These are phyloP conservation scores for Camelina sativa DNA, from an alignment of 345 rosid genomes.

Conservation along the genomic window DNA sequence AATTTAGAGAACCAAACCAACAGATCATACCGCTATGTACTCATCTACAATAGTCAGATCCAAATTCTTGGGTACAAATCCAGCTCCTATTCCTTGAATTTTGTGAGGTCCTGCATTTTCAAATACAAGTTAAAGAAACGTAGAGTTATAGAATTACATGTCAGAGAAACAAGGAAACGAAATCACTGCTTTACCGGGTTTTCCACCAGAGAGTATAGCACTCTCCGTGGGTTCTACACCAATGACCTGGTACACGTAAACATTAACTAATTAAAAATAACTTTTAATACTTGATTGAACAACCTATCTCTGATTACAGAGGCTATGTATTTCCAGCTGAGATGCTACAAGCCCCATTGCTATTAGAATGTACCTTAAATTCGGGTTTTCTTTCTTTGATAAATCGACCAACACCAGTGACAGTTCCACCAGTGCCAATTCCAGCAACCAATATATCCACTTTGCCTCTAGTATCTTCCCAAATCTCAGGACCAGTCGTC, in stretches of 20 bases:
- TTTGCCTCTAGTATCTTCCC: constrained; percentile 86
- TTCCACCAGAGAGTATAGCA: constrained; percentile 85
- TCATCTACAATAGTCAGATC: constrained; percentile 80
- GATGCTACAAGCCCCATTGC: constrained; percentile 6
- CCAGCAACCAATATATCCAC: constrained; percentile 79
- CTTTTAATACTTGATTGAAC: neutral
- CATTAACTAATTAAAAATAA: constrained; percentile 18
- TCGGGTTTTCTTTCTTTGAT: constrained; percentile 63
- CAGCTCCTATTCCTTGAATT: constrained; percentile 99
- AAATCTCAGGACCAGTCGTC: constrained; percentile 90
- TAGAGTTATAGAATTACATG: neutral
- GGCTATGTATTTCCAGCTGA: constrained; percentile 14
- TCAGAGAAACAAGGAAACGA: constrained; percentile 9
- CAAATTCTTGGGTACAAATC: constrained; percentile 88
- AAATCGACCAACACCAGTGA: constrained; percentile 73
- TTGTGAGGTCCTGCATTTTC: constrained; percentile 89
- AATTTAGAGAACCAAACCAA: neutral
- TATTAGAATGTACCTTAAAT: constrained; percentile 37
- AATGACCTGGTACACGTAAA: constrained; percentile 60
- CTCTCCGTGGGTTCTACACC: constrained; percentile 90
- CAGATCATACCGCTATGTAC: constrained; percentile 66
- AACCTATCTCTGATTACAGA: constrained; percentile 10
- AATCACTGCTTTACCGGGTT: constrained; percentile 61
- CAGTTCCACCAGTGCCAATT: constrained; percentile 93
- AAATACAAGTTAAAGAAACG: neutral